Percentiles rank a stretch among this genome's conserved stretches.
Evolutionary conservation across 805 yeast species (phyloP).

Genomic region (Candida fluviatilis): DNA sequence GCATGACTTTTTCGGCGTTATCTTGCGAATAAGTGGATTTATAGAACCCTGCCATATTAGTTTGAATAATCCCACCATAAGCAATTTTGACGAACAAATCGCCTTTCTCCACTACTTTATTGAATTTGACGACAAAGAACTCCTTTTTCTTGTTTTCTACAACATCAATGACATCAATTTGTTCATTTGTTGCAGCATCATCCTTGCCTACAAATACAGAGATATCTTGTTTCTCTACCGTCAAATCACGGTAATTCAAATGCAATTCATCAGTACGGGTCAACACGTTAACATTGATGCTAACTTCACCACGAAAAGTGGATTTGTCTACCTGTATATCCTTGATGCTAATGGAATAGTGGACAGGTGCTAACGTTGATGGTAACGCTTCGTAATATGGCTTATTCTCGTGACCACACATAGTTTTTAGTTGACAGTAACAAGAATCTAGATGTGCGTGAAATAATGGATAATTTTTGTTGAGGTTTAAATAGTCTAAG

Average conservation of each 20-base stretch:
- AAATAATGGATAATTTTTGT: no score
- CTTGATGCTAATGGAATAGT: conserved; percentile 60
- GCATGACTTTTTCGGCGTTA: conserved; percentile 35
- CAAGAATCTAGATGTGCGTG: no score
- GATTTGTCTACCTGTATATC: conserved; percentile 54
- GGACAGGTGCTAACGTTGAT: conserved; percentile 62
- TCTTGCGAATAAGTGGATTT: conserved; percentile 40
- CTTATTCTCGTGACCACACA: not conserved
- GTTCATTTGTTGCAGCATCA: conserved; percentile 6
- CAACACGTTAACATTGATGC: conserved; percentile 43
- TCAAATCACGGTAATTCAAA: conserved; percentile 46
- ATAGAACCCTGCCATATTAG: conserved; percentile 57
- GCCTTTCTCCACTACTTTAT: conserved; percentile 11
- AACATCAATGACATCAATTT: conserved; percentile 6
- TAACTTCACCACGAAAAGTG: conserved; percentile 45
- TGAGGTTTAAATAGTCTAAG: no score
- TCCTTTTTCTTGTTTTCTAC: conserved; percentile 47
- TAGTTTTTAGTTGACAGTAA: no score
- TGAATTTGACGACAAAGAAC: conserved; percentile 57
- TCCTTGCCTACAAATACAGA: conserved; percentile 23
- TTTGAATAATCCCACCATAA: conserved; percentile 44
- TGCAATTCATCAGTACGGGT: conserved; percentile 41
- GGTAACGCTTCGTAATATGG: conserved; percentile 52
- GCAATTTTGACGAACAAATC: conserved; percentile 23
- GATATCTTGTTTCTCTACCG: conserved; percentile 17